Evolutionary conservation across 805 yeast genomes (phyloP), one percentile per base, ranked within the genome.

Genomic region (Saturnispora galanensis): DNA sequence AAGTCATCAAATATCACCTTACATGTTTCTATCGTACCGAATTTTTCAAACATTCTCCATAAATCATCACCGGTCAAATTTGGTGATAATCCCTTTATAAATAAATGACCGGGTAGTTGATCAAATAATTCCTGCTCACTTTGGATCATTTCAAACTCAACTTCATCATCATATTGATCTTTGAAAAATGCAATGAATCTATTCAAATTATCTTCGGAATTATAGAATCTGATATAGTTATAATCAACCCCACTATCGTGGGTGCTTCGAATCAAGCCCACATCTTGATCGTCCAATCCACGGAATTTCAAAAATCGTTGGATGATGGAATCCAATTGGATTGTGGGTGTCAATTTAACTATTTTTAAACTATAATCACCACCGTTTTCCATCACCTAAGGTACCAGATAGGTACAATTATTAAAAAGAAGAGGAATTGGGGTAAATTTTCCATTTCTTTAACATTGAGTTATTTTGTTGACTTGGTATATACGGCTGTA

Each of bases 51-150:
- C 2, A 69, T 52, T 10, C 64, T 59, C 28, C 53, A 55, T 31
- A 73, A 50, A 29, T 67, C 68, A 16, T 65, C 65, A 13, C 69
- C 57, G 9, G 64, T 57, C 30, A 70, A 64, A 11, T 58, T 53
- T 29, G 65, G 62, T 3, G 69, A 59, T 28, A 77, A 56, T 15
- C 77, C 77, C 46, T 77, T 69, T 26, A 77, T 69, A 56, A 74
- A 78, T 12, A 79, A 52, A 50, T 73, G 71, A 1, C 83, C 84
- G 1, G 84, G 84, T 29, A 60, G 46, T 44, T 55, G 56, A 30
- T 21, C 15, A 18, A 49, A 46, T 18, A 53, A 44, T 11, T 52
- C 52, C n/a, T 41, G 21, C 30, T 57, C 56, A 16, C 34, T 44
- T n/a, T 41, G 35, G 10, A 56, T 49, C 5, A 50, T 35, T 35